A percentile compares a stretch with the other conserved stretches of the same genome.
Evolutionary conservation across 768 basidiomycete species (phyloP).

Genomic region (Pulveroboletus sp.): DNA sequence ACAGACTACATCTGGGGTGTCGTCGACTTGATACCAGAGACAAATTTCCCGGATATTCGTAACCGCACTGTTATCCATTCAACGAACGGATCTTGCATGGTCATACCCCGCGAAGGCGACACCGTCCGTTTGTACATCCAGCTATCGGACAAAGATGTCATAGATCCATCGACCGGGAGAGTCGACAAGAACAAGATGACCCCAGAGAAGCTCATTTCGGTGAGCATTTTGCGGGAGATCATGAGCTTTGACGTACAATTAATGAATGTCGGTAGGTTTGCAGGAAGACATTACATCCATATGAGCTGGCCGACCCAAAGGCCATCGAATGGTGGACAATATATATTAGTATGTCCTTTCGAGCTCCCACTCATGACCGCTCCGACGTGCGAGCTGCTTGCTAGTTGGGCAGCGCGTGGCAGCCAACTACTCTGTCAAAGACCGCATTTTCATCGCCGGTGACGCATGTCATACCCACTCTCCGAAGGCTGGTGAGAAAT

Average conservation of each 20-base stretch:
- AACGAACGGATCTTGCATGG: conserved; percentile 60
- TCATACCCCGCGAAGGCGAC: conserved; percentile 69
- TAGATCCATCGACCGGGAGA: conserved; percentile 44
- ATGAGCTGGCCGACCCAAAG: conserved; percentile 43
- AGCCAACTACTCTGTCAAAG: conserved; percentile 51
- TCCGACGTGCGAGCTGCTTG: background rate
- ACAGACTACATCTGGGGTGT: conserved; percentile 82
- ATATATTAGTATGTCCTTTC: conserved; percentile 50
- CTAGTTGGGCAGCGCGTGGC: conserved; percentile 74
- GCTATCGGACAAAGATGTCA: conserved; percentile 44
- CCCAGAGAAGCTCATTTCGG: conserved; percentile 50
- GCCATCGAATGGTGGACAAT: conserved; percentile 68
- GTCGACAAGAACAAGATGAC: conserved; percentile 49
- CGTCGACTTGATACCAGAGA: conserved; percentile 64
- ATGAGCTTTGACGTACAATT: background rate
- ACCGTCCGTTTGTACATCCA: conserved; percentile 70
- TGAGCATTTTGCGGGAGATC: conserved; percentile 18
- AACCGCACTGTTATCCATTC: conserved; percentile 65
- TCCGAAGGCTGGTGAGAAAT: conserved; percentile 51
- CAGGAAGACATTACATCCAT: conserved; percentile 53
- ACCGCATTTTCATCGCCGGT: conserved; percentile 71
- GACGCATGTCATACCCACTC: conserved; percentile 72
- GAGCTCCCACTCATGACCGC: background rate
- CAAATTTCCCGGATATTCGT: conserved; percentile 75
- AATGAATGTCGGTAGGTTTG: conserved; percentile 39